Base-by-base conservation (phyloP, 805 yeast genomes). In the Deakozyma indianensis region DNA sequence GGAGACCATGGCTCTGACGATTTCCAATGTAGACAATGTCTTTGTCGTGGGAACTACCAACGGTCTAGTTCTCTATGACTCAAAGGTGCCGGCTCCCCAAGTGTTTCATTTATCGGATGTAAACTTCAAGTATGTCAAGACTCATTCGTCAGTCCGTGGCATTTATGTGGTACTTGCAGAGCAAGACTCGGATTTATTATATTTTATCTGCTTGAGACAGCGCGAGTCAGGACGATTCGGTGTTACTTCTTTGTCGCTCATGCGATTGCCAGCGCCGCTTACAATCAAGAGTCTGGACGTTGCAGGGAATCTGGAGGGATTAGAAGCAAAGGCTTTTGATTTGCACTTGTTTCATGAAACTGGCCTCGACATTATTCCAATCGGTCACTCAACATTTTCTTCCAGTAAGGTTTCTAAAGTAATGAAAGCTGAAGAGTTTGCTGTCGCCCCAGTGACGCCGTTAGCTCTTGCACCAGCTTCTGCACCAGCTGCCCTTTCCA, bases 401-500 rank as follows among this genome's bases (percentile, higher is more conserved):
- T 9, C 11, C 7, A 9, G 5, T 9, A 32, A 32, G 47, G 51
- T 53, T 53, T 54, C 54, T 54, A 46, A 54, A 52, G 56, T 50
- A 55, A 54, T 51, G 52, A 53, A 50, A 48, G 56, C 56, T 54
- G 54, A 48, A 52, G 56, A 53, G 54, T 53, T 53, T 52, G 52
- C 55, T 28, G 14, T 43, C 21, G 35, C 32, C 22, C 11, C 11
- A 9, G 18, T 7, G 11, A 9, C 38, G 5, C 11, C 18, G 5
- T 9, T 32, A n/a, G 5, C 38, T 5, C 18, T 9, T 5, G 38
- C 38, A 9, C 28, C 7, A 25, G 28, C 14, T 7, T 9, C 28
- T 9, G 28, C 14, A 14, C 28, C 7, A 25, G 14, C 28, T 25
- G 28, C 28, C 14, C 28, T 25, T 7, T 25, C 28, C 14, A n/a